phyloP scores from a whole-genome alignment of 1,284 basidiomycete genomes.

The Leccinum pachyderme region DNA sequence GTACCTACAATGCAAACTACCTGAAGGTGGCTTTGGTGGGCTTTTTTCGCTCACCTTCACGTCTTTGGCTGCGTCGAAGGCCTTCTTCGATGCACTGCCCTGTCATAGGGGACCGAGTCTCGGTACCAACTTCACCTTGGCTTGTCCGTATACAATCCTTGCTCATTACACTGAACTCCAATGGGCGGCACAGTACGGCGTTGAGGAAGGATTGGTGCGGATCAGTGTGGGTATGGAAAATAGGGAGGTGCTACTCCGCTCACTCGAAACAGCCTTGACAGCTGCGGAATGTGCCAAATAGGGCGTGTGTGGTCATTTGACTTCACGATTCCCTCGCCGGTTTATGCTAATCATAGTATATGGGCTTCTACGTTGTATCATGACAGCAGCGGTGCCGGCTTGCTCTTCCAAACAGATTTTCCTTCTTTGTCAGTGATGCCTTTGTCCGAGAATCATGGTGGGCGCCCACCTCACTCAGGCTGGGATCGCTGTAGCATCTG shows the following conservation, averaged over 20 bases:
- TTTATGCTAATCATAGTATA: background rate
- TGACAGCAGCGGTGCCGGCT: no score
- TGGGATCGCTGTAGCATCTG: background rate
- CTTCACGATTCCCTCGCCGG: background rate
- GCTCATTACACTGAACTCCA: constrained; percentile 91
- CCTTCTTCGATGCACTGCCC: constrained; percentile 85
- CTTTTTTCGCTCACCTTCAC: constrained; percentile 92
- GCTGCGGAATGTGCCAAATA: constrained; percentile 54
- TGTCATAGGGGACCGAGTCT: constrained; percentile 92
- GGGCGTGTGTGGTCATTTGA: background rate
- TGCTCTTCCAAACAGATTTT: no score
- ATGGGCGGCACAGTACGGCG: constrained; percentile 88
- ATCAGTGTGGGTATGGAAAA: constrained; percentile 93
- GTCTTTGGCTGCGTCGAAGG: constrained; percentile 61
- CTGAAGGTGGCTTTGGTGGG: constrained; percentile 82
- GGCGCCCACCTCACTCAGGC: no score
- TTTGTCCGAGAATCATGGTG: no score
- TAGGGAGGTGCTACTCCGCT: constrained; percentile 52
- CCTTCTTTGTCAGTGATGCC: no score
- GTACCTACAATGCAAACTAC: constrained; percentile 65
- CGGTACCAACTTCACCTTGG: constrained; percentile 95
- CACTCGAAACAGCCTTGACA: constrained; percentile 66
- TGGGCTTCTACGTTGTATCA: background rate
- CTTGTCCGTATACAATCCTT: constrained; percentile 90
- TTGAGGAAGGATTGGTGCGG: constrained; percentile 83